Percentiles rank a stretch among this genome's conserved stretches.
phyloP scores from a whole-genome alignment of 169 alveolate species.

The Plasmodium gaboni region DNA sequence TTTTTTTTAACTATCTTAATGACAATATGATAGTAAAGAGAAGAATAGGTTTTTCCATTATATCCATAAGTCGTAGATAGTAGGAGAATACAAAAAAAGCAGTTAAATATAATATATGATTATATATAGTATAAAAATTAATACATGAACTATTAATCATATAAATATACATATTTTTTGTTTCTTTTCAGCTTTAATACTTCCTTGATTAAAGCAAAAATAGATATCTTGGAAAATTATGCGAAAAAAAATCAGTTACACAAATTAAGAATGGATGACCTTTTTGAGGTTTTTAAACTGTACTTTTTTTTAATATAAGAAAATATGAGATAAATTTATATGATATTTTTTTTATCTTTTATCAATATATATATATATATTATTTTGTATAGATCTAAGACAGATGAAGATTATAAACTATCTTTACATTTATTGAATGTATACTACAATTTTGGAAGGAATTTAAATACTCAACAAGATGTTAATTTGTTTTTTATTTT shows the following conservation, averaged over 20 bases:
- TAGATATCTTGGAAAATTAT: conserved; percentile 64
- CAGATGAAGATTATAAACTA: conserved; percentile 73
- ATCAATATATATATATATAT: too few species aligned
- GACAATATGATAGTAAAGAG: too few species aligned
- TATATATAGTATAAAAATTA: not conserved
- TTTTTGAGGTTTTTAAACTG: conserved; percentile 75
- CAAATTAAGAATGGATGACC: conserved; percentile 49
- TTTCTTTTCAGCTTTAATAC: conserved; percentile 60
- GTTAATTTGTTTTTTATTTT: conserved; percentile 72
- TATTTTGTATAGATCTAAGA: conserved; percentile 45
- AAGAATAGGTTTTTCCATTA: too few species aligned
- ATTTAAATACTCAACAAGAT: conserved; percentile 75
- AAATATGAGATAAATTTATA: not conserved
- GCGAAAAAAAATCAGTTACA: conserved; percentile 76
- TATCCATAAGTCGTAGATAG: too few species aligned
- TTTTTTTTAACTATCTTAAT: too few species aligned
- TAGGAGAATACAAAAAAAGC: too few species aligned
- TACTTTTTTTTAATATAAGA: not conserved
- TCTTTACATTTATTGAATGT: conserved; percentile 70
- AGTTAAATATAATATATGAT: not conserved
- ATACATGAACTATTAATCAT: too few species aligned
- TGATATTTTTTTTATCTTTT: too few species aligned
- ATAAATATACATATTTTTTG: not conserved
- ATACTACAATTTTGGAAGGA: conserved; percentile 75
- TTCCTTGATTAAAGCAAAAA: conserved; percentile 70